Base-by-base conservation (phyloP, 1,139 yeast genomes). In the Nakaseomyces nivariensis region DNA sequence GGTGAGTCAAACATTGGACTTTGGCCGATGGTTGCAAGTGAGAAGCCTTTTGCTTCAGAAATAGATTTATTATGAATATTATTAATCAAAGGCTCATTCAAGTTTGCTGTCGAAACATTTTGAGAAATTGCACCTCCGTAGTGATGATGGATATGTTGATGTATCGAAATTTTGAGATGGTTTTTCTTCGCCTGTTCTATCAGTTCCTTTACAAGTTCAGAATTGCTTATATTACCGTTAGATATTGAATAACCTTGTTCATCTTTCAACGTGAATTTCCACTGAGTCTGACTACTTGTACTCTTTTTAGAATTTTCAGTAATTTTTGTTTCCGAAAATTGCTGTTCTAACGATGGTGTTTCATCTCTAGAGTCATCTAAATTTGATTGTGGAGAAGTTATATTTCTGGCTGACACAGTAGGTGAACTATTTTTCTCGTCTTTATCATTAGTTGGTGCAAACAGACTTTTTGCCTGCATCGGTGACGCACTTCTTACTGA, bases 101-200 rank as follows among this genome's bases (percentile, higher is more conserved):
- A 5, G 43, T 34, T 45, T 25, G 49, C 25, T 1, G 51, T 33
- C 3, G 51, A 17, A 37, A 32, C 24, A 37, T 38, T 32, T 11
- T 43, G 43, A 43, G 51, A 32, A 11, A 45, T 37, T 24, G 50
- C 2, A 29, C 47, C n/a, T 36, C 51, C 47, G 61, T 83, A 86
- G 60, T 85, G 88, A 45, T 66, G 60, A 49, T 66, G 68, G 48
- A 86, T 82, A 66, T 88, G 96, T 63, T 88, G 96, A 67, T 87
- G 95, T 17, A 88, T 78, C 4, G 88, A 81, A 9, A 88, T 74
- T 50, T 79, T 76, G 51, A 85, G 73, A 32, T 79, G 76, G 56
- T 78, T 72, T 43, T 71, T 69, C 51, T 78, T 78, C 1, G 95
- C 95, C 50, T 81, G 75, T 36, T 78, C 76, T 9, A 84, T 72